Evolutionary conservation across 345 rosid genomes (phyloP), one percentile per base, ranked within the genome.

Genomic region (Capsella bursapastoris): DNA sequence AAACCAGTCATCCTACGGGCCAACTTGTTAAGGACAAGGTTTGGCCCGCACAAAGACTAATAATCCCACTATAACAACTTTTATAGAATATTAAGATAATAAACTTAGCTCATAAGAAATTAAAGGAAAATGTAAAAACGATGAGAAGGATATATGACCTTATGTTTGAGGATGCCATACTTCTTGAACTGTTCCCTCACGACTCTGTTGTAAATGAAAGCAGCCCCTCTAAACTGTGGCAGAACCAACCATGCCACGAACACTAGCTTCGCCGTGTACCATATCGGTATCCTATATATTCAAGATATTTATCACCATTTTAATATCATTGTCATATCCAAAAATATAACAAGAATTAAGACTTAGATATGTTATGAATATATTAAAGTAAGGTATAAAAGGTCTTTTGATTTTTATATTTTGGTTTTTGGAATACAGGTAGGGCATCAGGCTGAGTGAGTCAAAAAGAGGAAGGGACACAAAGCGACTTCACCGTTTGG

Each of bases 161-260:
- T 14, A 8, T 57, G 59, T 61, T 63, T 27, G 34, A 80, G 14
- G 47, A 80, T 57, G 37, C 75, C 85, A 22, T 80, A 71, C 13
- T 79, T 88, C 78, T 62, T 82, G 6, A 90, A 28, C 8, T 88
- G 86, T 59, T 81, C 80, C 66, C 91, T 87, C 57, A 90, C 86
- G 49, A 78, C 75, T 64, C 75, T 79, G 7, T 87, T 86, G 34
- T 92, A 90, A 14, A 92, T 72, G 48, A 84, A 92, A 78, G 96
- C 90, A 41, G 98, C 95, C 6, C 97, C 98, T 81, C 84, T 81
- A 66, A 80, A 85, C 57, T 79, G 89, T 1, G 98, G 98, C 8
- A 83, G 65, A 25, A 87, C 98, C 78, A 92, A 77, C 98, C 98
- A 92, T n/a, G 88, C 84, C 60, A 69, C 83, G 0, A 90, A 59